These are phyloP conservation scores for Macrolepiota albuminosa DNA, from an alignment of 768 basidiomycete species.

Conservation along the genomic window DNA sequence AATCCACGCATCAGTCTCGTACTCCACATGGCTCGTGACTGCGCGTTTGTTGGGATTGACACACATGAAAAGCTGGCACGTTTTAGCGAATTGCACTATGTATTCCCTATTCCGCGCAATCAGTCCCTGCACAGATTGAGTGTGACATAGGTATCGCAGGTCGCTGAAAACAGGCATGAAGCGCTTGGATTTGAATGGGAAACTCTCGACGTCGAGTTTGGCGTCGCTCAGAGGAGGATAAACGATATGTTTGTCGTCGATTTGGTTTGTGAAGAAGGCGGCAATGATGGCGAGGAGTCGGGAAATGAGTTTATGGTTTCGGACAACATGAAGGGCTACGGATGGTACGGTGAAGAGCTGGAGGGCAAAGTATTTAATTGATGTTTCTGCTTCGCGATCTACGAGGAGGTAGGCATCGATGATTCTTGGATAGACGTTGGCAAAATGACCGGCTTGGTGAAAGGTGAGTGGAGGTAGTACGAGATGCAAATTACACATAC, in stretches of 20 bases:
- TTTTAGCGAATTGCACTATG: constrained; percentile 66
- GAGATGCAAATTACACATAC: constrained; percentile 37
- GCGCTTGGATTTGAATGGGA: constrained; percentile 90
- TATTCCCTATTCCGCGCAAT: constrained; percentile 67
- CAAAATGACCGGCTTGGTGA: constrained; percentile 71
- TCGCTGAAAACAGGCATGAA: constrained; percentile 95
- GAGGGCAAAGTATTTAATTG: constrained; percentile 88
- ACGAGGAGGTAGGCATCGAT: constrained; percentile 89
- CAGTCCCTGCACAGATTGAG: constrained; percentile 70
- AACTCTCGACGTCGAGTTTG: constrained; percentile 73
- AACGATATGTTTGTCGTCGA: constrained; percentile 64
- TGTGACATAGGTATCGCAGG: constrained; percentile 81
- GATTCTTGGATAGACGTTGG: constrained; percentile 77
- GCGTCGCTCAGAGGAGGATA: constrained; percentile 28
- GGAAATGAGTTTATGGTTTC: constrained; percentile 66
- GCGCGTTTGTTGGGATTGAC: constrained; percentile 89
- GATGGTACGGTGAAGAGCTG: constrained; percentile 92
- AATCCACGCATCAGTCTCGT: constrained; percentile 96
- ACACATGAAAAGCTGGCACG: constrained; percentile 89
- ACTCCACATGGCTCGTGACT: constrained; percentile 82
- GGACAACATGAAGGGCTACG: constrained; percentile 74
- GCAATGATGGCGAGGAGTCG: constrained; percentile 80
- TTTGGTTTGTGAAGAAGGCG: constrained; percentile 91
- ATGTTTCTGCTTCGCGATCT: constrained; percentile 93
- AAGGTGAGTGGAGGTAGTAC: neutral